A percentile compares a stretch with the other conserved stretches of the same genome.
phyloP scores from a whole-genome alignment of 169 alveolate genomes.

The Eimeria maxima region DNA sequence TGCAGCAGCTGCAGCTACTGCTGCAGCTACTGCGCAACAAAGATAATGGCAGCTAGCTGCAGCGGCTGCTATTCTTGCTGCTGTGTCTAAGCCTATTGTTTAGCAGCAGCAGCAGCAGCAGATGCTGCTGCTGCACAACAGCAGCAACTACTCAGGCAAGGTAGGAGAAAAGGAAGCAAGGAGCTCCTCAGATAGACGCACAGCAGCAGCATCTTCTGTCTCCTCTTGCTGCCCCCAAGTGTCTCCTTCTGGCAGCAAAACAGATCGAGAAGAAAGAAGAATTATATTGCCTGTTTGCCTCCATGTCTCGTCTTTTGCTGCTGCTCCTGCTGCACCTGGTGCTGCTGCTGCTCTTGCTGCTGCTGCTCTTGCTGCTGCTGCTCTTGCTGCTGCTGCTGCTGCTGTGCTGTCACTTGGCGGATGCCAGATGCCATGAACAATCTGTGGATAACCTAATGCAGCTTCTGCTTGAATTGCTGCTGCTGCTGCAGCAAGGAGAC shows the following conservation, averaged over 20 bases:
- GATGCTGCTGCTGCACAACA: not conserved
- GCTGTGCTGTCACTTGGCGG: slow-evolving; percentile 9
- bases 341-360: not conserved
- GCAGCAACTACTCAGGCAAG: not conserved
- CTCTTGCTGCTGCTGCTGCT: not conserved
- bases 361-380: slow-evolving; percentile 2
- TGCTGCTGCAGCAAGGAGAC: slow-evolving; percentile 72
- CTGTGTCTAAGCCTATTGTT: not conserved
- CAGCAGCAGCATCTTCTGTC: not conserved
- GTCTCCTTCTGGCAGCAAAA: slow-evolving; percentile 55
- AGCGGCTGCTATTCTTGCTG: not conserved
- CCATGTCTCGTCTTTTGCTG: not conserved
- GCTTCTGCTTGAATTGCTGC: slow-evolving; percentile 36
- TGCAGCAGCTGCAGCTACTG: not conserved
- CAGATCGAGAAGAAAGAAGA: slow-evolving; percentile 36
- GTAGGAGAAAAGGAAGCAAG: not conserved
- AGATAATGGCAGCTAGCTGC: not conserved
- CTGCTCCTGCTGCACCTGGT: slow-evolving; percentile 18
- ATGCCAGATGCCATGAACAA: slow-evolving; percentile 76
- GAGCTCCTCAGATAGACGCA: slow-evolving; percentile 11
- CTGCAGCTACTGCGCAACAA: not conserved
- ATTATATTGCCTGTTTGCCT: not conserved
- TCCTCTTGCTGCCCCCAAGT: slow-evolving; percentile 19
- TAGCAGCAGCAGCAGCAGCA: too few relatives aligned
- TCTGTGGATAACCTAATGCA: slow-evolving; percentile 75